These are phyloP conservation scores for Coprinopsis cinerea DNA, from an alignment of 768 basidiomycete genomes.

Conservation along the genomic window DNA sequence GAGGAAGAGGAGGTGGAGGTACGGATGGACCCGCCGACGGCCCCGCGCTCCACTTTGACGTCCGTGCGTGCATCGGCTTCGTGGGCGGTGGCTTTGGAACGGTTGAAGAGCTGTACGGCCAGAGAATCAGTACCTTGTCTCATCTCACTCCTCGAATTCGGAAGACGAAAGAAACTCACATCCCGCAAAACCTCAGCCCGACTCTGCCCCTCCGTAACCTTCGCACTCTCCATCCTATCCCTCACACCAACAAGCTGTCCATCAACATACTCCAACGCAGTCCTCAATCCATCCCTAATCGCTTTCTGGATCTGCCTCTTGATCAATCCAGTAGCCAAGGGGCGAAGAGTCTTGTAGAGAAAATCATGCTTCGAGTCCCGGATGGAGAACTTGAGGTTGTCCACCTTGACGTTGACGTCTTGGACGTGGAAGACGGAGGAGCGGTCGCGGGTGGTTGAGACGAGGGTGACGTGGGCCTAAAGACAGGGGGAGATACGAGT, in stretches of 20 bases:
- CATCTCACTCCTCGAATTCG: not conserved
- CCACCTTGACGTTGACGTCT: slow-evolving; percentile 73
- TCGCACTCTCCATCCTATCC: slow-evolving; percentile 66
- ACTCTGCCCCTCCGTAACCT: slow-evolving; percentile 28
- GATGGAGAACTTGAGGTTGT: slow-evolving; percentile 83
- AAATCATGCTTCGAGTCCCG: slow-evolving; percentile 88
- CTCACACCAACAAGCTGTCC: slow-evolving; percentile 85
- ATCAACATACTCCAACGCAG: slow-evolving; percentile 83
- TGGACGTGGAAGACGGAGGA: slow-evolving; percentile 71
- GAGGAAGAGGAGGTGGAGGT: not conserved
- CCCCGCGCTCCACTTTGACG: not conserved
- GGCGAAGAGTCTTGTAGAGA: slow-evolving; percentile 78
- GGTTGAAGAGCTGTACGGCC: slow-evolving; percentile 14
- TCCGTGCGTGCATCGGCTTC: not conserved
- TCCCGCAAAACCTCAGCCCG: slow-evolving; percentile 51
- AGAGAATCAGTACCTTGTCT: not conserved
- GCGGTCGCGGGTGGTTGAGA: slow-evolving; percentile 52
- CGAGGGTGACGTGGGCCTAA: slow-evolving; percentile 58
- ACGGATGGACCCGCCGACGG: not conserved
- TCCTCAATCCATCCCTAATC: slow-evolving; percentile 60
- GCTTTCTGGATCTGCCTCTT: slow-evolving; percentile 63
- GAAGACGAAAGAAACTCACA: slow-evolving; percentile 27
- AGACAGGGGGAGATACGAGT: not conserved
- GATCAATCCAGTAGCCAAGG: slow-evolving; percentile 75
- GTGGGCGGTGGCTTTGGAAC: not conserved